Conservation (phyloP, 768 basidiomycete species). For the Termitomyces sp. region DNA sequence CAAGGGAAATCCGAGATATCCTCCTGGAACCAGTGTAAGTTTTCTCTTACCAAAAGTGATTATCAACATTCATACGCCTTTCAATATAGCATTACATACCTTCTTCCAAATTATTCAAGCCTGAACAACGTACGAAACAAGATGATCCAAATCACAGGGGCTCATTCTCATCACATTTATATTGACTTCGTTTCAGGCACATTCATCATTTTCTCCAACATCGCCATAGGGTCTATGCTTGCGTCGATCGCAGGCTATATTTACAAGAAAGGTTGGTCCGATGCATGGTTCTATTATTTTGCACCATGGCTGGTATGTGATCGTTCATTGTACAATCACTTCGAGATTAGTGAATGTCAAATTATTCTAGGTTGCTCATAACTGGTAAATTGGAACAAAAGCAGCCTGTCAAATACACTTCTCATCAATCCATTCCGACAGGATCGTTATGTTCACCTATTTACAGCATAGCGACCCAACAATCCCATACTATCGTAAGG, state of each 20-base stretch:
- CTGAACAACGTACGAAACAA: slow-evolving; percentile 33
- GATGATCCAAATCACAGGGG: no score
- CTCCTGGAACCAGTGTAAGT: slow-evolving; percentile 37
- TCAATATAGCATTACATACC: slow-evolving; percentile 35
- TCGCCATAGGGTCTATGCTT: slow-evolving; percentile 34
- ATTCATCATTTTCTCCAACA: slow-evolving; percentile 36
- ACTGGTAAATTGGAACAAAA: slow-evolving; percentile 25
- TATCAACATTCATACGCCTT: neutral
- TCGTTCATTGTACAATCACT: neutral
- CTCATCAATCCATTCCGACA: slow-evolving; percentile 11
- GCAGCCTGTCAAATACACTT: neutral
- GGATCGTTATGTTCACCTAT: slow-evolving; percentile 60
- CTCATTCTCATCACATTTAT: neutral
- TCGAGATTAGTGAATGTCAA: neutral
- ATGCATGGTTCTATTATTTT: slow-evolving; percentile 36
- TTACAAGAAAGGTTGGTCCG: slow-evolving; percentile 22
- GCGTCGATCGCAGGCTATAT: slow-evolving; percentile 24
- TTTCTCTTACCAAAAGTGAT: neutral
- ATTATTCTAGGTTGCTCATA: slow-evolving; percentile 33
- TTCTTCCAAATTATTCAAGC: slow-evolving; percentile 38
- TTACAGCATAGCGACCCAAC: slow-evolving; percentile 57
- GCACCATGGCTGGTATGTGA: slow-evolving; percentile 42
- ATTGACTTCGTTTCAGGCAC: slow-evolving; percentile 16
- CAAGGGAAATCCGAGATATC: slow-evolving; percentile 41
- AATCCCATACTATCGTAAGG: slow-evolving; percentile 53